Conservation (phyloP, 805 yeast genomes). For the Candida chilensis region DNA sequence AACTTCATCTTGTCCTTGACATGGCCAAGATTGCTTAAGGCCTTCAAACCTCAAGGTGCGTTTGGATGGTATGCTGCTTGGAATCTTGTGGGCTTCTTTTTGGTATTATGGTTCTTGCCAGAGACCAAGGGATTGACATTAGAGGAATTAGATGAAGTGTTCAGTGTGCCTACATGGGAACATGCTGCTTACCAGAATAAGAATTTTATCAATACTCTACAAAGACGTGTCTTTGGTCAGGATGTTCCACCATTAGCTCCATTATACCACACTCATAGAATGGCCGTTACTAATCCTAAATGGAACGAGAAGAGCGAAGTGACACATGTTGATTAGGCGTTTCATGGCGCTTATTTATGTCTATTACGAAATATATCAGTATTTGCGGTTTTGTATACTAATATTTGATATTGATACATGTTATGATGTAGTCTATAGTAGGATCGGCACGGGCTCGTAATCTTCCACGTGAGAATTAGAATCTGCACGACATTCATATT, state of each 20-base stretch:
- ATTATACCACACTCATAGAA: conserved; percentile 44
- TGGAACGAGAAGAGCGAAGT: conserved; percentile 56
- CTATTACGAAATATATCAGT: too few relatives aligned
- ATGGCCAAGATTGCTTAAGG: conserved; percentile 64
- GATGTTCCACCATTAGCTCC: conserved; percentile 42
- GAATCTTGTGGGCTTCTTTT: conserved; percentile 62
- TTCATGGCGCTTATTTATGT: too few relatives aligned
- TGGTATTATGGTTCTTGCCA: conserved; percentile 65
- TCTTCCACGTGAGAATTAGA: too few relatives aligned
- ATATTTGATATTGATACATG: too few relatives aligned
- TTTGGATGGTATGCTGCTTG: conserved; percentile 86
- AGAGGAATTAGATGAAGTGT: conserved; percentile 72
- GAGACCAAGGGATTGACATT: conserved; percentile 66
- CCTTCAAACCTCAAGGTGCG: conserved; percentile 76
- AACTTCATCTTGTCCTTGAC: conserved; percentile 64
- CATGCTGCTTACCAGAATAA: conserved; percentile 43
- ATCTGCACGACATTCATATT: too few relatives aligned
- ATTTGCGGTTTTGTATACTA: too few relatives aligned
- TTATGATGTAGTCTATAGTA: too few relatives aligned
- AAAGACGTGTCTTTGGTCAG: conserved; percentile 25
- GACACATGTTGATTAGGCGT: conserved; percentile 42
- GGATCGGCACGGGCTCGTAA: too few relatives aligned
- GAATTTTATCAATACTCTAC: too few relatives aligned
- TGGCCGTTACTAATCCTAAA: conserved; percentile 51
- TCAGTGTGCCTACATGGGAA: conserved; percentile 44